Percentiles rank a stretch among this genome's conserved stretches.
phyloP scores from a whole-genome alignment of 306 rosid species.

The Prunus persica region DNA sequence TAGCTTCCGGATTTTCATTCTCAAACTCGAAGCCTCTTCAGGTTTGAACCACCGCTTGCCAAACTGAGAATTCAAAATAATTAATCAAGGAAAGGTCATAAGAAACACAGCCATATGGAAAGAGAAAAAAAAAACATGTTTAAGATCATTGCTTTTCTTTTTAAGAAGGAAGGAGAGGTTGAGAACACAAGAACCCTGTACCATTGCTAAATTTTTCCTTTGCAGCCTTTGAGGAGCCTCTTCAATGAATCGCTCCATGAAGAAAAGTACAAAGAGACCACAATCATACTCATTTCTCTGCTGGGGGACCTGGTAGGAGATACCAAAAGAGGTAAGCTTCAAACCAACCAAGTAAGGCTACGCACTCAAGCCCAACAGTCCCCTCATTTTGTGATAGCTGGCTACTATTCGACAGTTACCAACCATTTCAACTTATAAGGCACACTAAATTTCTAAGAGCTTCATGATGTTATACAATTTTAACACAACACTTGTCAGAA shows the following conservation, averaged over 20 bases:
- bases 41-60: slow-evolving; percentile 86
- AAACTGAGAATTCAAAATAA: slow-evolving; percentile 49
- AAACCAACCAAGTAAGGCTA: not conserved
- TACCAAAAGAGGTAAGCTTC: slow-evolving; percentile 8
- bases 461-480: not conserved
- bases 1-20: slow-evolving; percentile 58
- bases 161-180: not conserved
- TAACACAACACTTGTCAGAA: not conserved
- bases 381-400: not conserved
- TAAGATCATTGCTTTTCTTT: not conserved
- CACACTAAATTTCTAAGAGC: not conserved
- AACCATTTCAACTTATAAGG: not conserved
- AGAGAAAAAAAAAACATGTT: not conserved
- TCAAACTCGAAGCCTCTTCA: slow-evolving; percentile 80
- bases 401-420: not conserved
- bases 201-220: slow-evolving; percentile 71
- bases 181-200: slow-evolving; percentile 20
- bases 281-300: slow-evolving; percentile 91
- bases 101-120: not conserved
- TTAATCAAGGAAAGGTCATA: slow-evolving; percentile 10
- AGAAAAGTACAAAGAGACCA: slow-evolving; percentile 85
- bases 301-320: slow-evolving; percentile 82
- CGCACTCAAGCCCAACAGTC: not conserved
- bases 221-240: slow-evolving; percentile 75
- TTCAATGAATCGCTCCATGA: slow-evolving; percentile 81